These are phyloP conservation scores for Sporisorium scitamineum DNA, from an alignment of 1,284 basidiomycete species.

Conservation along the genomic window DNA sequence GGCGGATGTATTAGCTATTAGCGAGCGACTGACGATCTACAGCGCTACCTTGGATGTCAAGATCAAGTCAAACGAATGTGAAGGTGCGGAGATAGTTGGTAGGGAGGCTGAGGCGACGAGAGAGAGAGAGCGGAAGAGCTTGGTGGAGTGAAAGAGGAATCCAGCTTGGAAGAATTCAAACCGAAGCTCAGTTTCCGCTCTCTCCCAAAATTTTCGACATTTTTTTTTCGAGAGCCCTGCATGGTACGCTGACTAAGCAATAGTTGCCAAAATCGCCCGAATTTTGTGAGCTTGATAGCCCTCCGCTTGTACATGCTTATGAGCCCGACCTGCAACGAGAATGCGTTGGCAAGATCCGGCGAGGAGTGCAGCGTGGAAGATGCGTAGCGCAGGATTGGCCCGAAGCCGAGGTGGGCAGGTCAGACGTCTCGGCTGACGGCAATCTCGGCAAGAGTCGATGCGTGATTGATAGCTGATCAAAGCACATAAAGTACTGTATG, in stretches of 20 bases:
- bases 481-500: no score
- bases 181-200: constrained; percentile 21
- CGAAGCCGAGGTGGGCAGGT: background rate
- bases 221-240: constrained; percentile 13
- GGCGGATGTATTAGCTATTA: background rate
- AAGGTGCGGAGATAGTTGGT: background rate
- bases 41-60: background rate
- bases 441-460: background rate
- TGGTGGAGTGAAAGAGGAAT: background rate
- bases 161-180: constrained; percentile 11
- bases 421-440: background rate
- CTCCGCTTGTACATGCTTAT: no score
- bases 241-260: constrained; percentile 32
- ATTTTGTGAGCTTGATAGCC: background rate
- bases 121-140: no score
- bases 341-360: background rate
- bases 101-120: background rate
- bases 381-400: background rate
- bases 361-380: background rate
- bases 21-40: background rate
- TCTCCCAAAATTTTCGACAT: constrained; percentile 42
- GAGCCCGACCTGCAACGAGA: no score
- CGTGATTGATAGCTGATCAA: background rate
- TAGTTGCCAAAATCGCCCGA: background rate
- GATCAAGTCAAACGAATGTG: background rate